Percentiles rank a stretch among this genome's conserved stretches.
phyloP scores from a whole-genome alignment of 768 basidiomycete species.

The Boletus rufocinnamomeus region DNA sequence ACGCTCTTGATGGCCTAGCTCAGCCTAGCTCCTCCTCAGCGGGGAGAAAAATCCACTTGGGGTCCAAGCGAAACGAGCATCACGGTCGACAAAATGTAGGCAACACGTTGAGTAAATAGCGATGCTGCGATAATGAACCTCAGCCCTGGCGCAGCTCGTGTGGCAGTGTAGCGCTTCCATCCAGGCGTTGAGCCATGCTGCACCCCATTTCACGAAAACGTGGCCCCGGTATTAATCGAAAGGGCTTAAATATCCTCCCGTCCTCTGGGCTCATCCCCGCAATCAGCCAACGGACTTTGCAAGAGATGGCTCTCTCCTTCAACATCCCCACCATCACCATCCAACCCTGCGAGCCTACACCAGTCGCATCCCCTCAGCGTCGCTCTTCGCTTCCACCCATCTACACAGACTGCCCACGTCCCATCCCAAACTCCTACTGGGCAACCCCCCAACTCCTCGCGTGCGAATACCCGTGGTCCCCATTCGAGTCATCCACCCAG shows the following conservation, averaged over 20 bases:
- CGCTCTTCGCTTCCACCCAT: constrained; percentile 23
- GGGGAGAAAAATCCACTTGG: not conserved
- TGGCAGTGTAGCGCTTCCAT: constrained; percentile 13
- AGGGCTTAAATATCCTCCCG: constrained; percentile 17
- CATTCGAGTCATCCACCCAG: constrained; percentile 52
- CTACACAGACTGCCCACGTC: constrained; percentile 41
- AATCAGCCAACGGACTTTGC: constrained; percentile 1
- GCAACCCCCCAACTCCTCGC: constrained; percentile 71
- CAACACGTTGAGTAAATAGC: constrained; percentile 15
- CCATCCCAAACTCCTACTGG: constrained; percentile 88
- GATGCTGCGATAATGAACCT: constrained; percentile 20
- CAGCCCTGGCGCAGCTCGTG: constrained; percentile 2
- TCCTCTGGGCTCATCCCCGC: not conserved
- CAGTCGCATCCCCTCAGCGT: constrained; percentile 7
- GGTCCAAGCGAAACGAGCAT: not conserved
- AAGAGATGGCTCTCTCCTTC: constrained; percentile 11
- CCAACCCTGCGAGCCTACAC: constrained; percentile 1
- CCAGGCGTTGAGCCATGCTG: constrained; percentile 15
- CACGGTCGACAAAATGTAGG: constrained; percentile 9
- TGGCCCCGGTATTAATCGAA: constrained; percentile 10
- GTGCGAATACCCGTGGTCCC: constrained; percentile 81
- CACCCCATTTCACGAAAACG: constrained; percentile 1
- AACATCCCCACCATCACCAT: constrained; percentile 16
- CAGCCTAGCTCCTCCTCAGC: constrained; percentile 1
- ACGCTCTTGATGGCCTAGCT: constrained; percentile 10